Base-by-base conservation (phyloP, 805 yeast species). In the Naumovozyma baii region DNA sequence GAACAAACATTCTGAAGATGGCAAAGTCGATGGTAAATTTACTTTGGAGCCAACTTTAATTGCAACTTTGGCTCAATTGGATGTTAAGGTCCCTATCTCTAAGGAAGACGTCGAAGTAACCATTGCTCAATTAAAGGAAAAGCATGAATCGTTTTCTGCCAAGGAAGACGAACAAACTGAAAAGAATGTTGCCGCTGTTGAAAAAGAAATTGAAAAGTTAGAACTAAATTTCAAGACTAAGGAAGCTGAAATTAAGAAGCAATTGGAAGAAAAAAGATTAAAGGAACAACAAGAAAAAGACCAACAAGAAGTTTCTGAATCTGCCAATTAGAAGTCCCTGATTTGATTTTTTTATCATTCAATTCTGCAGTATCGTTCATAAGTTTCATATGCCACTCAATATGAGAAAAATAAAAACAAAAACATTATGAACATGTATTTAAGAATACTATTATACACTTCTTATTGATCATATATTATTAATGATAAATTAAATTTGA, bases 111-210 rank as follows among this genome's bases (percentile, higher is more conserved):
- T 81, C 48, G 70, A 80, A 25, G 63, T 64, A 34, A 76, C 90
- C 46, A 63, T 83, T 54, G 76, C 69, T 38, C 68, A 76, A 49
- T 76, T 90, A 64, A 76, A 78, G 69, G 73, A 70, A 51, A 87
- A 92, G 62, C 74, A 84, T 56, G 69, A 67, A 41, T 77, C 77
- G 47, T 83, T 75, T 66, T 67, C 73, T 62, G 69, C 71, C 37
- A 78, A 78, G 64, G 94, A 86, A 68, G 88, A 80, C 44, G 83
- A 78, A 41, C 83, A 79, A 56, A 85, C 96, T 44, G 73, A 78
- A 59, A 74, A 75, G 62, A 81, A 83, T 61, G 70, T 83, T 48
- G 83, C 73, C 53, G 72, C 72, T 48, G 95, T 92, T 37, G 78
- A 85, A 67, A 80, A 78, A 41, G 81, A 81, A 62, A 73, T 85